Base-by-base conservation (phyloP, 805 yeast species). In the Lachancea kluyveri region DNA sequence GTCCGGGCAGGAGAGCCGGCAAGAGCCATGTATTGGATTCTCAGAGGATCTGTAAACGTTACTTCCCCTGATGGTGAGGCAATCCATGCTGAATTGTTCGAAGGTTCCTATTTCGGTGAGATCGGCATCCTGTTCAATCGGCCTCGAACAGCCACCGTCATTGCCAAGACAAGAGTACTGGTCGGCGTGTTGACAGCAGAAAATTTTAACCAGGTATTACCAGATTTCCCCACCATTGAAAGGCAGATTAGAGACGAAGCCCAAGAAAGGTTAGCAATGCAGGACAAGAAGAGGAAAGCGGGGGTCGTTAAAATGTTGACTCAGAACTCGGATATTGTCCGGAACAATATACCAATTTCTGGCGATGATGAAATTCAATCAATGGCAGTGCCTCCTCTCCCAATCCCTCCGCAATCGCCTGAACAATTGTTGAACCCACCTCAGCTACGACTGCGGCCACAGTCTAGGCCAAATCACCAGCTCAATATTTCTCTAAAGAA, bases 51-150 rank as follows among this genome's bases (percentile, higher is more conserved):
- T 0, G 90, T 81, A 3, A 74, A 76, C n/a, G 85, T 82, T 8
- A 74, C 86, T 0, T 75, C 84, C 9, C 70, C 82, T 1, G 92
- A 81, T 49, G 88, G 86, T 17, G 90, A 81, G 55, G 70, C 82
- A 3, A 66, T 75, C 3, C 78, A 77, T 46, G 87, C 88, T 2
- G 86, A 78, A 48, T 58, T 81, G 6, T 67, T 70, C 3, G 68
- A 78, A 4, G 90, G 90, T 2, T 67, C 78, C 13, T 79, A 77
- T 41, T 82, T 81, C 50, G 92, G 92, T 9, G 90, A 82, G 48
- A 80, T 81, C 33, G 90, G 90, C 6, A 79, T 81, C 26, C 57
- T 81, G 18, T 80, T 77, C 58, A 77, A 78, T 50, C 61, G 88
- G 30, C 87, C 88, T 12, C 62, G 90, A 43, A 80, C 88, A 0